Conservation (phyloP, 768 basidiomycete species). For the Mycena crocata region DNA sequence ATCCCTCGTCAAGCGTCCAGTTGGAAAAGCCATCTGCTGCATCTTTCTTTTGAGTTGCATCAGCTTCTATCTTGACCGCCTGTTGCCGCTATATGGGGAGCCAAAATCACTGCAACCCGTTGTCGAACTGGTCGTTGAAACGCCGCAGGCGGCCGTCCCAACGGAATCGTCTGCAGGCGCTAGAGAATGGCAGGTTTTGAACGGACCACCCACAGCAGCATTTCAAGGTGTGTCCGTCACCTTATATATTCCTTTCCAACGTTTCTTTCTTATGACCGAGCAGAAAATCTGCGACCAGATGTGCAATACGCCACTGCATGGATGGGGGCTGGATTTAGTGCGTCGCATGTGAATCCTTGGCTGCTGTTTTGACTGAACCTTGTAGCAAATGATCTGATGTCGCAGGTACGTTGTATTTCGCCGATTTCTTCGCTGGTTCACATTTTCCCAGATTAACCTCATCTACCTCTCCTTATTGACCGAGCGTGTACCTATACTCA, state of each 20-base stretch:
- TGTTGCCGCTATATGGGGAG: no score
- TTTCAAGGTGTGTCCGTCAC: slow-evolving; percentile 13
- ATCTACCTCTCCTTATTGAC: slow-evolving; percentile 49
- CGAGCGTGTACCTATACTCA: slow-evolving; percentile 48
- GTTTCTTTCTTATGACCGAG: background rate
- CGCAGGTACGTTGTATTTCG: slow-evolving; percentile 11
- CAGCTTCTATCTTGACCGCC: no score
- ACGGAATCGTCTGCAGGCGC: background rate
- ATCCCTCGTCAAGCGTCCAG: no score
- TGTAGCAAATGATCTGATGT: slow-evolving; percentile 27
- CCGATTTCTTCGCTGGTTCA: background rate
- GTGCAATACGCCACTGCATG: slow-evolving; percentile 26
- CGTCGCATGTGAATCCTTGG: background rate
- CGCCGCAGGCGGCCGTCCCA: slow-evolving; percentile 12
- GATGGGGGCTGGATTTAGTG: slow-evolving; percentile 23
- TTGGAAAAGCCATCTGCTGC: no score
- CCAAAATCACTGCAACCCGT: no score
- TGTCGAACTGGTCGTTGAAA: slow-evolving; percentile 1
- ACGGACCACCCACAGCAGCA: slow-evolving; percentile 12
- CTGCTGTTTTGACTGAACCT: background rate
- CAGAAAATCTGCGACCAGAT: slow-evolving; percentile 25
- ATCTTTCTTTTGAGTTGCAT: no score
- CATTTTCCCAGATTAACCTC: slow-evolving; percentile 43
- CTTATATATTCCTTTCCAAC: background rate
- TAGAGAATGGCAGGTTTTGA: slow-evolving; percentile 8